phyloP scores from a whole-genome alignment of 2,329 filamentous ascomycete species.

The Xylaria sp. region DNA sequence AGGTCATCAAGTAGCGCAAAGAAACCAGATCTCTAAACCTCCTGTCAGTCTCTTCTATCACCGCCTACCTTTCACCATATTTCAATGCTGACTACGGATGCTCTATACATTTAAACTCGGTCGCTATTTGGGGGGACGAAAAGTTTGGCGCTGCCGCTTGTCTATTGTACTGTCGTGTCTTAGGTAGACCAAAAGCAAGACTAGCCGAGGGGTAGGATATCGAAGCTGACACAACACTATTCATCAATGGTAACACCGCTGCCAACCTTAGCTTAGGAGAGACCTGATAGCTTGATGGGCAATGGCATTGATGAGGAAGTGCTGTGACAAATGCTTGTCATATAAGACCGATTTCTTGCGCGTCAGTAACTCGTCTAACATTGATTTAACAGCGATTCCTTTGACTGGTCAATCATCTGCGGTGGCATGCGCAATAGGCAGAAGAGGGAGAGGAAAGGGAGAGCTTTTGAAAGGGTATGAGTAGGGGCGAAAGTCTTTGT shows the following conservation, averaged over 20 bases:
- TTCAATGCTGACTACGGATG: conserved; percentile 5
- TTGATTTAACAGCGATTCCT: too few relatives aligned
- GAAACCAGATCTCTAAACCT: too few relatives aligned
- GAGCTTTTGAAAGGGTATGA: too few relatives aligned
- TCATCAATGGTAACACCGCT: background rate
- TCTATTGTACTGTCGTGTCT: background rate
- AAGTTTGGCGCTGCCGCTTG: background rate
- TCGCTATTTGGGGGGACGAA: background rate
- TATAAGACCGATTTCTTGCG: too few relatives aligned
- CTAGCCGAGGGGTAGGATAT: background rate
- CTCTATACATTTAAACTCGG: background rate
- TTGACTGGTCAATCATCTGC: too few relatives aligned
- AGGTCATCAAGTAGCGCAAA: background rate
- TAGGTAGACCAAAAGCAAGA: background rate
- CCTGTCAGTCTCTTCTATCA: background rate
- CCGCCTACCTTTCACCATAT: conserved; percentile 8
- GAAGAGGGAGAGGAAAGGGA: too few relatives aligned
- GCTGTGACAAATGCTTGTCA: too few relatives aligned
- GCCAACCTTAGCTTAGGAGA: background rate
- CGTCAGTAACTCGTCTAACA: too few relatives aligned
- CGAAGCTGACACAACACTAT: background rate
- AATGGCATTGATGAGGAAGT: too few relatives aligned
- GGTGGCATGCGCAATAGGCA: too few relatives aligned
- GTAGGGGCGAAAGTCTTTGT: too few relatives aligned
- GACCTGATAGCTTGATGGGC: too few relatives aligned